Evolutionary conservation across 495 filamentous ascomycete genomes (phyloP), one percentile per base, ranked within the genome.

Genomic region (Tetracladium setigerum): DNA sequence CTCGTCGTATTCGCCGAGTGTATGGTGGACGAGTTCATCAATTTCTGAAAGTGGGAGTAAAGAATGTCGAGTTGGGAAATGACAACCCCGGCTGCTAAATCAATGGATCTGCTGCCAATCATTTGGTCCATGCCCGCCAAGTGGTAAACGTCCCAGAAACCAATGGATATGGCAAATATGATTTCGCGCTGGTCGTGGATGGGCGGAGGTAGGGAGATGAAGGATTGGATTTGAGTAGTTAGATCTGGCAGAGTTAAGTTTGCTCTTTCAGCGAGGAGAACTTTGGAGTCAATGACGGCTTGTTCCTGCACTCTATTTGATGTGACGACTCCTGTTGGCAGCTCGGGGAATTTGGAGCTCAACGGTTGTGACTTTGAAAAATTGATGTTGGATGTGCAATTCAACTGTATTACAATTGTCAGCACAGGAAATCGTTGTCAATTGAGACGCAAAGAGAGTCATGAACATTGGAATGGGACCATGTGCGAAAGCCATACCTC

Each of bases 141-240:
- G n/a, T 65, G 50, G 61, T 68, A 72, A 34, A 73, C 55, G 30
- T 76, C 72, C 68, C 68, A 72, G 37, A 67, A 65, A 2, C 72
- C 72, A 12, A 73, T 52, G 11, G 63, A 66, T 6, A 76, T 59
- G 1, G 73, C 55, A 59, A 67, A 74, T 9, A 76, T 45, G 0
- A 66, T 73, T 41, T 73, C 67, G 10, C 37, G 50, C 6, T 63
- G 41, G 1, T 22, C 14, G 9, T 5, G 16, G 2, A 12, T 41
- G 11, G 62, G 54, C 14, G 33, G 45, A 13, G 62, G 50, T 1
- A 51, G 48, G 9, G 61, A 33, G 33, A 74, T 57, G 44, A 70
- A 76, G 4, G 49, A 39, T 12, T 65, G 42, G 10, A 74, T 47
- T 47, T 76, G 72, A 4, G 55, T 41, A n/a, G 55, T 46, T 1